These are phyloP conservation scores for Ehretia macrophylla DNA, from an alignment of 257 asterid genomes.

Conservation along the genomic window DNA sequence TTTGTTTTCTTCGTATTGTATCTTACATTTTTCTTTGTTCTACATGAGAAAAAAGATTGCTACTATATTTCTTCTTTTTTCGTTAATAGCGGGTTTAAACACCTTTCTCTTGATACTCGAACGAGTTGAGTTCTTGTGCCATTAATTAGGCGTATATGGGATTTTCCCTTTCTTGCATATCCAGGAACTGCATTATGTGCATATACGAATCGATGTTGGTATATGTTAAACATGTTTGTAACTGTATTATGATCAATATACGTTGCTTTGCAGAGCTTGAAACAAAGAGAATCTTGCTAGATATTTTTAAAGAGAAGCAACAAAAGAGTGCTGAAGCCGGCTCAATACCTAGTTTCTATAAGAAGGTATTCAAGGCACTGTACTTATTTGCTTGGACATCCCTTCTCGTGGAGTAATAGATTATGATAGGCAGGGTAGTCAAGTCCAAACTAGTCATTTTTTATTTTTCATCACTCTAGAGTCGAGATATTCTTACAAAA, in stretches of 20 bases:
- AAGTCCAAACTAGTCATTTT: background rate
- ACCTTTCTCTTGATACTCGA: no score
- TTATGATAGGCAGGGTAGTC: background rate
- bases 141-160: no score
- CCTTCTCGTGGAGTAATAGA: background rate
- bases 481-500: no score
- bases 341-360: constrained; percentile 86
- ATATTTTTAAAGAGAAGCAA: constrained; percentile 92
- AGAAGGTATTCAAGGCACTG: constrained; percentile 45
- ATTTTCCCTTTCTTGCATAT: background rate
- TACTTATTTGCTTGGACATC: constrained; percentile 2
- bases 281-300: constrained; percentile 88
- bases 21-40: no score
- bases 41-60: no score
- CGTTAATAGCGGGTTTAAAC: no score
- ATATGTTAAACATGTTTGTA: background rate
- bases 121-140: no score
- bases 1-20: no score
- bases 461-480: no score
- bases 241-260: background rate
- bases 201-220: background rate
- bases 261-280: constrained; percentile 67
- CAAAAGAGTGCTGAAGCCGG: constrained; percentile 93
- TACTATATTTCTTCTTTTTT: no score
- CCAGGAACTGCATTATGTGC: background rate